phyloP scores from a whole-genome alignment of 2,329 filamentous ascomycete genomes.

The Graphiopsis chlorocephala region DNA sequence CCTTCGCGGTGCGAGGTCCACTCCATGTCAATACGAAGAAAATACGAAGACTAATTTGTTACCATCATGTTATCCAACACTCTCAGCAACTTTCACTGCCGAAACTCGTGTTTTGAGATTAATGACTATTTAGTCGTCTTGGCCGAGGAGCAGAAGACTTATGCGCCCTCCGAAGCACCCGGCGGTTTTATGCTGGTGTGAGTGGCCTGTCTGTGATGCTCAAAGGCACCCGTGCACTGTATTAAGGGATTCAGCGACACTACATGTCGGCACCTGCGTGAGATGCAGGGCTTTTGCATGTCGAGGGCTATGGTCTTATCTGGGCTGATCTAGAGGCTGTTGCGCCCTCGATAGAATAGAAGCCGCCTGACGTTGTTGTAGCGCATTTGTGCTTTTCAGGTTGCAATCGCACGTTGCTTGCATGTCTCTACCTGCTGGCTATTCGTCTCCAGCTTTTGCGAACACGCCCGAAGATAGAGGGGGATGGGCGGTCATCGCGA shows the following conservation, averaged over 20 bases:
- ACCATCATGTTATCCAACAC: not conserved
- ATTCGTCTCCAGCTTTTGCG: slow-evolving; percentile 2
- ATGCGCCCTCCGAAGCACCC: not conserved
- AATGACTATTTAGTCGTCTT: not conserved
- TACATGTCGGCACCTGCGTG: not conserved
- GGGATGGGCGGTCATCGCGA: slow-evolving; percentile 1
- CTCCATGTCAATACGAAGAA: not conserved
- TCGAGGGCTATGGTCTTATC: not conserved
- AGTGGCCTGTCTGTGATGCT: not conserved
- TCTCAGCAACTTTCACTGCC: not conserved
- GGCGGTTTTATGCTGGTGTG: not conserved
- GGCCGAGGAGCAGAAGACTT: not conserved
- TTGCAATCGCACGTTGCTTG: not conserved
- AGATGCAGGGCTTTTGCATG: not conserved
- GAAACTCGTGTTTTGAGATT: not conserved
- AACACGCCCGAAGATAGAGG: slow-evolving; percentile 2
- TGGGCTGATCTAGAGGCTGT: not conserved
- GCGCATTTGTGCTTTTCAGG: not conserved
- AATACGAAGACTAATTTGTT: not conserved
- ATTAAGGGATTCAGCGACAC: not conserved
- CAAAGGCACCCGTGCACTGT: not conserved
- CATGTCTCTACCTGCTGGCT: slow-evolving; percentile 8
- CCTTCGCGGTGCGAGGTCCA: not conserved
- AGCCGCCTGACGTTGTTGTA: not conserved
- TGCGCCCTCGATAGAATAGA: not conserved